Conservation (phyloP, 2,329 filamentous ascomycete genomes). For the Venturia asperata region DNA sequence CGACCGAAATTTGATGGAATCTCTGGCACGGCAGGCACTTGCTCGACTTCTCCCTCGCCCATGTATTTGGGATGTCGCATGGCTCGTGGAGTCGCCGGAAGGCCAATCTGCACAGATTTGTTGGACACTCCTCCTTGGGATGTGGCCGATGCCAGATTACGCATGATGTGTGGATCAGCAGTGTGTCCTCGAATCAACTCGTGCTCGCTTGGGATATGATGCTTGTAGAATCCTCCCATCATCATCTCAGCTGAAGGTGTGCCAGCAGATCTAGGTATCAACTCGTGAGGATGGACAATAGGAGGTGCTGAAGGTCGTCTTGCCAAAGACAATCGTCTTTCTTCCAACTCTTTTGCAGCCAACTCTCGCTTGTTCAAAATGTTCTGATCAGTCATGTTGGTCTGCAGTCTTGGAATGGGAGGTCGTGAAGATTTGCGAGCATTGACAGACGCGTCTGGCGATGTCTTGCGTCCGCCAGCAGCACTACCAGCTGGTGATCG, state of each 20-base stretch:
- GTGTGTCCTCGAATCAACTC: conserved; percentile 54
- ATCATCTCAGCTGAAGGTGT: conserved; percentile 19
- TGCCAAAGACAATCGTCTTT: conserved; percentile 75
- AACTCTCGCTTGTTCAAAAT: conserved; percentile 35
- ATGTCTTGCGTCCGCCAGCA: conserved; percentile 12
- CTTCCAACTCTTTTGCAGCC: conserved; percentile 74
- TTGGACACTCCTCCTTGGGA: conserved; percentile 12
- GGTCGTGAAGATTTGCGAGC: conserved; percentile 25
- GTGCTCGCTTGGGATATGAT: conserved; percentile 27
- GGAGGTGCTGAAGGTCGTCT: conserved; percentile 70
- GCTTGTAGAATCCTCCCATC: conserved; percentile 23
- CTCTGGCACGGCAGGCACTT: conserved; percentile 45
- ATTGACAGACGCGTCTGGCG: conserved; percentile 16
- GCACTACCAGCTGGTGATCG: conserved; percentile 13
- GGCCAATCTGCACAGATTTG: conserved; percentile 51
- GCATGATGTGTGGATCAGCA: conserved; percentile 50
- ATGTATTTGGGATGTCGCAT: conserved; percentile 74
- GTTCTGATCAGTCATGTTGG: conserved; percentile 21
- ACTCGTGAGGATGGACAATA: conserved; percentile 65
- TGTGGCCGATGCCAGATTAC: conserved; percentile 13
- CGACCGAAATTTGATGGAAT: conserved; percentile 45
- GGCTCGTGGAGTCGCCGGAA: conserved; percentile 86
- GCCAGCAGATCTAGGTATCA: conserved; percentile 23
- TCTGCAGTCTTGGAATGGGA: conserved; percentile 23
- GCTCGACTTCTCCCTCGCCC: conserved; percentile 38